Evolutionary conservation across 148 eudicot species (phyloP).

Genomic region (Cornus controversa): DNA sequence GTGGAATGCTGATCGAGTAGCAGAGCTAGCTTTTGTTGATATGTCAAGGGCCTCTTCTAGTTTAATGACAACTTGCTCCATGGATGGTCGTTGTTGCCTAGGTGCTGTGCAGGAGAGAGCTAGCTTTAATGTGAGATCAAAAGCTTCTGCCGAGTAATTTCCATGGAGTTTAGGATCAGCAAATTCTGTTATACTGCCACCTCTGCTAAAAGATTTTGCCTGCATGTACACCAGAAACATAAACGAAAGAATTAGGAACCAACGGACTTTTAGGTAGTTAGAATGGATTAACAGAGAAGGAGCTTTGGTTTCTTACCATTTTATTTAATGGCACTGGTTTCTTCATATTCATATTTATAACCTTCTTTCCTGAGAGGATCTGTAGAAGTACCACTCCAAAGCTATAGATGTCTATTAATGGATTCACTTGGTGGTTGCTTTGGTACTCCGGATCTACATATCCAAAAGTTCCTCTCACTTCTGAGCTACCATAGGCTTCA

Average conservation of each 20-base stretch:
- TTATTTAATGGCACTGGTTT: conserved; percentile 29
- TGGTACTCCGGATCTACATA: conserved; percentile 45
- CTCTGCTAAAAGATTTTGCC: conserved; percentile 34
- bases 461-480: conserved; percentile 45
- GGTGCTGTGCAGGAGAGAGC: conserved; percentile 32
- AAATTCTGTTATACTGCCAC: conserved; percentile 21
- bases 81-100: conserved; percentile 30
- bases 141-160: conserved; percentile 35
- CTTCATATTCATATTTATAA: conserved; percentile 28
- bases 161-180: conserved; percentile 38
- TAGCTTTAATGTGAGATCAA: conserved; percentile 22
- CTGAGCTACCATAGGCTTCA: conserved; percentile 33
- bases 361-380: conserved; percentile 38
- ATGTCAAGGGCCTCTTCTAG: conserved; percentile 32
- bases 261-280: not conserved
- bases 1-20: conserved; percentile 15
- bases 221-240: conserved; percentile 26
- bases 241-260: not conserved
- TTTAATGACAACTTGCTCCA: conserved; percentile 26
- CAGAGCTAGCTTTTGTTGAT: conserved; percentile 22
- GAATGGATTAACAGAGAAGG: not conserved
- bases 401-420: conserved; percentile 38
- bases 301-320: conserved; percentile 10
- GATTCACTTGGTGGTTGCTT: conserved; percentile 27
- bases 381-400: conserved; percentile 44